Evolutionary conservation across 2,329 filamentous ascomycete genomes (phyloP), one percentile per base, ranked within the genome.

Genomic region (Chaetomium sp.): DNA sequence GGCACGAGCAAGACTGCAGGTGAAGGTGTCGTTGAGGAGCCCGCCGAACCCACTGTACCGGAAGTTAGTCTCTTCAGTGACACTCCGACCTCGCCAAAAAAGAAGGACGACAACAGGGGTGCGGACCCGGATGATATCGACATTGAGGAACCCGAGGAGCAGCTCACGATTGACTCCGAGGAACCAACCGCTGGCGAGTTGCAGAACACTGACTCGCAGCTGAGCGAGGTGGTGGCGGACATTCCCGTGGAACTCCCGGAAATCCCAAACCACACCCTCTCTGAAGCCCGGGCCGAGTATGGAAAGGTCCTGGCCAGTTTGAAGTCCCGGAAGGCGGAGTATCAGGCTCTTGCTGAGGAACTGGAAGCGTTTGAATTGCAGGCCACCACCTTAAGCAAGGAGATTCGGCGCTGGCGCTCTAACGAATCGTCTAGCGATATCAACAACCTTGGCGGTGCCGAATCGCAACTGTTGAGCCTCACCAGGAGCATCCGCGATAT

Each of bases 91-190:
- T 10, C 42, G 6, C 27, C 6, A 2, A 66, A 63, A 49, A 32
- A 52, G 3, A 67, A 66, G 48, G 62, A 67, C 2, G 46, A 43
- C 1, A 54, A 66, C 55, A 53, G 66, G 32, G 72, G 72, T 10
- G 49, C 67, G 4, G 66, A 62, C 4, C 75, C 76, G 0, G 78
- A 80, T 2, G 77, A 81, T 54, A 79, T 81, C 49, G 70, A 79
- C 46, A 72, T 81, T 32, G 73, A 75, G 56, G 72, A 73, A 37
- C 74, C 72, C 0, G 71, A 74, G 36, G 72, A 69, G 34, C 63
- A 71, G 49, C 65, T 72, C 19, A 53, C 57, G 6, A 56, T 69
- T 2, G 69, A 73, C 3, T 49, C 59, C 6, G 62, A 66, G 35
- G 66, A 68, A 5, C 58, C 60, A 5, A 49, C 57, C 2, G 57